Conservation (phyloP, 2,329 filamentous ascomycete genomes). For the Arachnopeziza araneosa region DNA sequence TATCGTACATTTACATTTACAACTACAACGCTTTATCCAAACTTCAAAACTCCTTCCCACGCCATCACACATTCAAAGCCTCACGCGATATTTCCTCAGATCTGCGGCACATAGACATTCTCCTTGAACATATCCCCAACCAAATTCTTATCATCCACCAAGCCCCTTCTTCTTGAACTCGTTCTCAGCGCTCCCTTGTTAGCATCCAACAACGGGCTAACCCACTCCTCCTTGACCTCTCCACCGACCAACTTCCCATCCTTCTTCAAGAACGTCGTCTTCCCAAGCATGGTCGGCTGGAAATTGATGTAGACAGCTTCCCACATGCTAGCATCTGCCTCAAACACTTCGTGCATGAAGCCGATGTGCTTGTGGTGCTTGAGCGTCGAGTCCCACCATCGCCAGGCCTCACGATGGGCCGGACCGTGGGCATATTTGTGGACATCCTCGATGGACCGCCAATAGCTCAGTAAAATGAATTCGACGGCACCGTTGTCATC, state of each 20-base stretch:
- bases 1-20: no score
- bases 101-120: no score
- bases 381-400: conserved; percentile 54
- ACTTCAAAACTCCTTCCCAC: no score
- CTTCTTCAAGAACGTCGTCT: conserved; percentile 18
- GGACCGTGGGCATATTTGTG: conserved; percentile 43
- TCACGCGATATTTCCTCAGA: no score
- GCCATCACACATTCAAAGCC: no score
- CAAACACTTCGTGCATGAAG: conserved; percentile 21
- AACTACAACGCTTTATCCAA: no score
- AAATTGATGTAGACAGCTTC: conserved; percentile 19
- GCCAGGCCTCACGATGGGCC: conserved; percentile 76
- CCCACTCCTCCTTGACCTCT: conserved; percentile 13
- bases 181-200: not conserved
- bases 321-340: conserved; percentile 14
- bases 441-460: conserved; percentile 15
- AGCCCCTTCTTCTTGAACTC: no score
- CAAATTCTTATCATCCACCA: no score
- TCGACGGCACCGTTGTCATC: conserved; percentile 17
- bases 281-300: conserved; percentile 15
- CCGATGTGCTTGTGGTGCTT: conserved; percentile 15
- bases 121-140: no score
- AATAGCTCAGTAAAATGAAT: conserved; percentile 15
- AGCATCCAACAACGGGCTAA: conserved; percentile 14
- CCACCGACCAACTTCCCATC: conserved; percentile 16